Evolutionary conservation across 2,329 filamentous ascomycete species (phyloP), one percentile per base, ranked within the genome.

Genomic region (Fusarium nematophilum): DNA sequence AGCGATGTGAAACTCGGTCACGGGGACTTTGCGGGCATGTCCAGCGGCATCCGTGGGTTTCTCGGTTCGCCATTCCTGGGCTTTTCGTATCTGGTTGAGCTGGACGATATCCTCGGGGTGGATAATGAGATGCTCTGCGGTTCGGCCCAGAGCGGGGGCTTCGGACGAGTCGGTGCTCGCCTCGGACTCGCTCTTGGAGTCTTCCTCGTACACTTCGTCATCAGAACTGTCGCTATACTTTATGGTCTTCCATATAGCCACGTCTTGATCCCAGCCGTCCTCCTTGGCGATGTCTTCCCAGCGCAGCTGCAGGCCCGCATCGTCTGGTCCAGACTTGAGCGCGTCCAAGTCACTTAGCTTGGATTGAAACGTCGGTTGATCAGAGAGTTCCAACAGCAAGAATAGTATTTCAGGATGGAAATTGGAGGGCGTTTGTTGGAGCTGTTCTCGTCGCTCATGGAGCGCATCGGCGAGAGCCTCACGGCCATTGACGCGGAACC

Each of bases 271-370:
- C 74, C 92, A 89, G 2, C 90, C 87, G 62, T 95, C 92, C 44
- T 94, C 89, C 8, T 80, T 83, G 40, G 92, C 83, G 46, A 97
- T 88, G 29, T 96, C 89, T 48, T 88, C 83, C 93, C 93, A 97
- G 17, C 83, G 90, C 48, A 96, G 73, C 11, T 78, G 55, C 23
- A 61, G 72, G 3, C 80, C 79, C 4, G 76, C 77, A 4, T 79
- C 73, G 7, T 78, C 73, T 1, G 81, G 76, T 30, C 79, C 72
- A 3, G 48, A 44, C 26, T 73, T 79, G 3, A 90, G 74, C 2
- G 77, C 72, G 14, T 87, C 81, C n/a, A 95, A 76, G 59, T 87
- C 83, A 33, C 84, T 80, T 1, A 94, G 75, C 4, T 79, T 84
- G 0, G 91, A 86, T 45, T 92, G 89, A 46, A 88, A 83, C 0